These are phyloP conservation scores for Daldinia caldariorum DNA, from an alignment of 495 filamentous ascomycete genomes.

Conservation along the genomic window DNA sequence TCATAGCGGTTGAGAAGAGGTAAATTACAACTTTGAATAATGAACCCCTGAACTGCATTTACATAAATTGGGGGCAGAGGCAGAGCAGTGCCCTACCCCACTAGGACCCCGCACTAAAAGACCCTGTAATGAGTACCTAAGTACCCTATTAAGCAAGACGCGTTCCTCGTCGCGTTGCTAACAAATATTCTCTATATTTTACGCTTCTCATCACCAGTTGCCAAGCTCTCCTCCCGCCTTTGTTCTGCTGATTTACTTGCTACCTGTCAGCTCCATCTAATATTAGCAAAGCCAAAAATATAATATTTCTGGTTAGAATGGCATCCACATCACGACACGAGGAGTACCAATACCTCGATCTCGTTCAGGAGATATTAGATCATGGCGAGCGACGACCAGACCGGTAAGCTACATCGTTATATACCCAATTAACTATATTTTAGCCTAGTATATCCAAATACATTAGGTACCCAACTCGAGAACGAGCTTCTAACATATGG, in stretches of 20 bases:
- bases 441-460: neutral
- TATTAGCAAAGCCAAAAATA: neutral
- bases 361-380: slow-evolving; percentile 78
- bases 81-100: neutral
- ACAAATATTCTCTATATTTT: slow-evolving; percentile 18
- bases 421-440: neutral
- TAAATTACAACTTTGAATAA: neutral
- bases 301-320: slow-evolving; percentile 12
- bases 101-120: neutral
- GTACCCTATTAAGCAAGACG: slow-evolving; percentile 34
- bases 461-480: neutral
- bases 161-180: slow-evolving; percentile 34
- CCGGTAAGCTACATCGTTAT: slow-evolving; percentile 56
- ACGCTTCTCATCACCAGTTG: neutral
- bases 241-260: neutral
- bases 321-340: slow-evolving; percentile 59
- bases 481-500: neutral
- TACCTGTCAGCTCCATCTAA: neutral
- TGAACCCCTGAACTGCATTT: too few relatives aligned
- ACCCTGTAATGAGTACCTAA: neutral
- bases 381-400: slow-evolving; percentile 85
- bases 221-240: neutral
- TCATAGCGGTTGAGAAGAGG: neutral
- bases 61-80: too few relatives aligned
- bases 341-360: slow-evolving; percentile 79